Evolutionary conservation across 2,329 filamentous ascomycete species (phyloP), one percentile per base, ranked within the genome.

Genomic region (Penicillium griseofulvum): DNA sequence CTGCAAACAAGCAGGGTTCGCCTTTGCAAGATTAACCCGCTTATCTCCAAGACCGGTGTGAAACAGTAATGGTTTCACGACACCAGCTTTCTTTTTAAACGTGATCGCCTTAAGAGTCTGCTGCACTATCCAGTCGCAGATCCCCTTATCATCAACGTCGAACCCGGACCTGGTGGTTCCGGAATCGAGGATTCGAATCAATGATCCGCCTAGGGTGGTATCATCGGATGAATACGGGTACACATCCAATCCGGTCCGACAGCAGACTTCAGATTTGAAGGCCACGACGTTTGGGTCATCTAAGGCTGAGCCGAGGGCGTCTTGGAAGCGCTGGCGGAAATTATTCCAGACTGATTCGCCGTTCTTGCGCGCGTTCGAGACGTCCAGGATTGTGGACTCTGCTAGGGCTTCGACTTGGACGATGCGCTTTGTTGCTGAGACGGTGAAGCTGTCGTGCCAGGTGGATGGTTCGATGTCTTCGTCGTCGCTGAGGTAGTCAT

Each of bases 201-300:
- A 66, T 10, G 68, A 66, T 24, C 64, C 60, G 19, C 67, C 63
- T 8, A 71, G 36, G 0, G 54, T n/a, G 2, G 73, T 74, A 24
- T 74, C 67, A 11, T 76, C 76, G 1, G 78, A 75, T 1, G 78
- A 69, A 50, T 80, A 74, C 8, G 79, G 68, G n/a, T 81, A 74
- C 16, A 93, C 78, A 37, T 83, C 82, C 6, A 92, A 77, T 0
- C 90, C 90, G 0, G 86, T 89, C 14, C 90, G 82, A 69, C 94
- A 94, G 73, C 90, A 93, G 52, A 95, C 84, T 46, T 92, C 85
- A 1, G 86, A 89, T 71, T 95, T 94, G 80, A 95, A 95, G 2
- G 83, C 90, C 1, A 84, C 89, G 2, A 95, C 86, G 17, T 86
- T 81, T 0, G 82, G 75, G 65, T 94, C 86, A 0, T 78, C 75